These are phyloP conservation scores for Scedosporium dehoogii DNA, from an alignment of 2,329 filamentous ascomycete genomes.

Conservation along the genomic window DNA sequence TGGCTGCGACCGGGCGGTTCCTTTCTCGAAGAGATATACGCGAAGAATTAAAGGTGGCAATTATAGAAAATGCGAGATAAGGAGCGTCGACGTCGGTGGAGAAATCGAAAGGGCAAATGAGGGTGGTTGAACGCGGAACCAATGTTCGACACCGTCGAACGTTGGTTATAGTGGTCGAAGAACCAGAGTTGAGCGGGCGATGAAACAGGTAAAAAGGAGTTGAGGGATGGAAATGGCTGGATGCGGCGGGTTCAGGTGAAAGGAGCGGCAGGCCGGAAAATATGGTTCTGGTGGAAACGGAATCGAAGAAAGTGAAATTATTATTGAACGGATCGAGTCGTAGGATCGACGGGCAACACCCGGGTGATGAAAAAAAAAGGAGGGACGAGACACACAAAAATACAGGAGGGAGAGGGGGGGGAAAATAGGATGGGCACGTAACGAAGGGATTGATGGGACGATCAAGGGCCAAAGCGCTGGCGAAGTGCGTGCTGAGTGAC, in stretches of 20 bases:
- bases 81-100: neutral
- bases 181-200: neutral
- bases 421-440: neutral
- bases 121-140: neutral
- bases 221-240: neutral
- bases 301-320: neutral
- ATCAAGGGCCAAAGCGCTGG: neutral
- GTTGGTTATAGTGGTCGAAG: neutral
- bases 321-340: neutral
- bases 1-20: neutral
- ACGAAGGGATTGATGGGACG: neutral
- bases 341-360: neutral
- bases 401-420: neutral
- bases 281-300: neutral
- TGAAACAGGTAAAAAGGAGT: neutral
- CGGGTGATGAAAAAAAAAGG: neutral
- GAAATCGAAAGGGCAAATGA: neutral
- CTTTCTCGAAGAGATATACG: neutral
- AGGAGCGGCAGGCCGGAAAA: neutral
- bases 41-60: conserved; percentile 5
- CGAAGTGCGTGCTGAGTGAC: neutral
- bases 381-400: neutral
- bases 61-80: neutral
- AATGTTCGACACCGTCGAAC: neutral
- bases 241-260: conserved; percentile 2